Evolutionary conservation across 177 flowering plant genomes (phyloP).

Genomic region (Tripterygium wilfordii): DNA sequence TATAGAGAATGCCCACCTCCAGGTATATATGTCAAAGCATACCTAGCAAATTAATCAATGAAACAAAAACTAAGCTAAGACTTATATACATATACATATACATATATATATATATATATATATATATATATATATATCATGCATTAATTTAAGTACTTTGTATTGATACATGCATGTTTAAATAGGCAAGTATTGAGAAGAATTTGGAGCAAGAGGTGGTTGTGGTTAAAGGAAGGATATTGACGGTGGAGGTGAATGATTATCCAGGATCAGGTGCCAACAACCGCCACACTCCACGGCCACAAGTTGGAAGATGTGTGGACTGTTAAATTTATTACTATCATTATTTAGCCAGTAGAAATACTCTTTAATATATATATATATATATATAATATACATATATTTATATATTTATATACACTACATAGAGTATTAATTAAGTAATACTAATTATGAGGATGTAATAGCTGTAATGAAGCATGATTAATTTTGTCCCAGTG

Average conservation of each 20-base stretch:
- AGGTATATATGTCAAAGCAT: constrained; percentile 26
- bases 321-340: constrained; percentile 26
- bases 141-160: constrained; percentile 7
- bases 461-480: too few species aligned
- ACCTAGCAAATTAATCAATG: not conserved
- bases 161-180: too few species aligned
- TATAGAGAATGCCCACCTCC: constrained; percentile 10
- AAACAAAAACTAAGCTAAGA: not conserved
- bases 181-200: constrained; percentile 7
- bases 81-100: too few species aligned
- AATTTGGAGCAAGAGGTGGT: constrained; percentile 20
- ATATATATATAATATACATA: too few species aligned
- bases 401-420: too few species aligned
- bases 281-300: constrained; percentile 60
- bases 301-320: constrained; percentile 26
- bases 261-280: constrained; percentile 77
- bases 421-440: too few species aligned
- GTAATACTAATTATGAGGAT: too few species aligned
- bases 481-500: too few species aligned
- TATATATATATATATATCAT: too few species aligned
- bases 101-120: too few species aligned
- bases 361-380: too few species aligned
- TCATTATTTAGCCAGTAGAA: constrained; percentile 2
- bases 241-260: constrained; percentile 46
- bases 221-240: too few species aligned